Conservation (phyloP, 1,284 basidiomycete species). For the Marasmius tenuissimus region DNA sequence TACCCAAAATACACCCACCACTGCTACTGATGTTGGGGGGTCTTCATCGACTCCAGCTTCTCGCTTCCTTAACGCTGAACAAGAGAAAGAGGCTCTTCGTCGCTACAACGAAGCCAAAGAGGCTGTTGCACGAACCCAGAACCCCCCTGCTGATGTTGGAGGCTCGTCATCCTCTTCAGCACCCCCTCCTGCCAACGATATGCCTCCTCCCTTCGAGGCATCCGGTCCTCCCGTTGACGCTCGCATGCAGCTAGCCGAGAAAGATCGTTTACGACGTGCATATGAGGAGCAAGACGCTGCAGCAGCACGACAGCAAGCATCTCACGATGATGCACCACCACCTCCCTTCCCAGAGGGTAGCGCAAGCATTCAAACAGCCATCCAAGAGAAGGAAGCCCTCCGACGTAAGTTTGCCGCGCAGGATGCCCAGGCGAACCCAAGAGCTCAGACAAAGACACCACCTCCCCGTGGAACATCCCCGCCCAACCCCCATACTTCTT, state of each 20-base stretch:
- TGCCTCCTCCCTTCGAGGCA: conserved; percentile 51
- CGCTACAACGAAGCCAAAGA: conserved; percentile 51
- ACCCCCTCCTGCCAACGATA: conserved; percentile 30
- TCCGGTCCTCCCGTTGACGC: conserved; percentile 34
- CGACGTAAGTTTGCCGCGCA: conserved; percentile 34
- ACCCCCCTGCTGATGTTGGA: conserved; percentile 38
- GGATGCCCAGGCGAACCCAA: conserved; percentile 10
- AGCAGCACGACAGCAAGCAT: conserved; percentile 8
- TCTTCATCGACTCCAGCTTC: conserved; percentile 21
- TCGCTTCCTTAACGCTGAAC: conserved; percentile 36
- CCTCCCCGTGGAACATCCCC: conserved; percentile 8
- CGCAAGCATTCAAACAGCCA: conserved; percentile 23
- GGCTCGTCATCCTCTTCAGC: conserved; percentile 39
- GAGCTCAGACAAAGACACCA: conserved; percentile 2
- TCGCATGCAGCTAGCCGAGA: conserved; percentile 33
- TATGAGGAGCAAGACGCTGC: conserved; percentile 25
- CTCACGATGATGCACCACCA: conserved; percentile 13
- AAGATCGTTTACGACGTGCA: conserved; percentile 35
- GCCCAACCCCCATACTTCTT: background rate
- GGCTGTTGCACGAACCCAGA: conserved; percentile 39
- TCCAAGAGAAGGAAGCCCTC: conserved; percentile 56
- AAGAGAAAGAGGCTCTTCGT: conserved; percentile 42
- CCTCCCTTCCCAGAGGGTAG: conserved; percentile 17
- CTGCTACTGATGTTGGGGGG: background rate
- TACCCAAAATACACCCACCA: background rate